These are phyloP conservation scores for Auriscalpium orientale DNA, from an alignment of 768 basidiomycete species.

Conservation along the genomic window DNA sequence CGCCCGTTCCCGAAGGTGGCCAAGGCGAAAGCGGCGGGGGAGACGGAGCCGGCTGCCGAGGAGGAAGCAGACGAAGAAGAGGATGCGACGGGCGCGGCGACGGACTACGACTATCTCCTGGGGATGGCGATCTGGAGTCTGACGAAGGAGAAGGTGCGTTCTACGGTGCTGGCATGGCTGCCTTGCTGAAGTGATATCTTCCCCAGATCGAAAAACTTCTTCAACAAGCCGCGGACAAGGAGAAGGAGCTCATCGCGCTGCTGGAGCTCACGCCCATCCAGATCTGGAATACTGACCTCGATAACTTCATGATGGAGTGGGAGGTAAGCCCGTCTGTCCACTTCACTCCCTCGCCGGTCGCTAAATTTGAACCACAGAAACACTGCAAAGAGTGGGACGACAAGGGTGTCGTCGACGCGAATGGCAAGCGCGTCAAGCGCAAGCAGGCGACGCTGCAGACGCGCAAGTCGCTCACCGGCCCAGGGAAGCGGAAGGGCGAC, in stretches of 20 bases:
- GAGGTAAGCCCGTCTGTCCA: conserved; percentile 43
- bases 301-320: conserved; percentile 79
- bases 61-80: conserved; percentile 48
- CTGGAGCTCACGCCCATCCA: conserved; percentile 73
- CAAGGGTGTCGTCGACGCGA: conserved; percentile 38
- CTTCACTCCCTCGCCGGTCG: not conserved
- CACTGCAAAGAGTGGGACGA: conserved; percentile 36
- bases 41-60: conserved; percentile 51
- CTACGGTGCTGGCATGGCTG: not conserved
- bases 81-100: conserved; percentile 32
- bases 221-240: conserved; percentile 75
- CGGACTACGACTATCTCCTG: conserved; percentile 89
- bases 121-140: conserved; percentile 94
- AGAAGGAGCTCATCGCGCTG: conserved; percentile 68
- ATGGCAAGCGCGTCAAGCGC: conserved; percentile 47
- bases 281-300: conserved; percentile 88
- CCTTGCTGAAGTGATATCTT: not conserved
- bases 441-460: conserved; percentile 50
- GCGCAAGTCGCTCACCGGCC: conserved; percentile 40
- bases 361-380: conserved; percentile 23
- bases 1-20: conserved; percentile 80
- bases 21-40: conserved; percentile 60
- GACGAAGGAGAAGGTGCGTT: conserved; percentile 79
- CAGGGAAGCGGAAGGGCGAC: conserved; percentile 29
- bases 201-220: conserved; percentile 75